Conservation (phyloP, 495 filamentous ascomycete species). For the Aspergillus avenaceus region DNA sequence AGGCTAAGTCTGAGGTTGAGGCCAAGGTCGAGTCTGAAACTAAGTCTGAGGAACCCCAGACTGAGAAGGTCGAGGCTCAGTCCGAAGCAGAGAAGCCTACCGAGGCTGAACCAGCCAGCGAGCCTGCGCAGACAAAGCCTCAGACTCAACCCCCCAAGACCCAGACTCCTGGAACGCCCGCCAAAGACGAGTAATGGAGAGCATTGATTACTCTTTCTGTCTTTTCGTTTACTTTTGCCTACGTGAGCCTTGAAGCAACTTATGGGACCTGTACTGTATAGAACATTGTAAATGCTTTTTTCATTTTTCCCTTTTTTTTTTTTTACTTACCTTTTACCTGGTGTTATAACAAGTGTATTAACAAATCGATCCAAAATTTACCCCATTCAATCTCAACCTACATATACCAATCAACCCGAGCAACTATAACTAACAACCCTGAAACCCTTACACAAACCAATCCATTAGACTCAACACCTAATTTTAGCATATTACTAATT, state of each 20-base stretch:
- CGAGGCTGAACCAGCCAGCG: not conserved
- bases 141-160: not conserved
- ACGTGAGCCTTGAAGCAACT: constrained; percentile 1
- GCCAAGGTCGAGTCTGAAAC: too few relatives aligned
- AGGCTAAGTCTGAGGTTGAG: too few relatives aligned
- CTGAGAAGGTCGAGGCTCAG: not conserved
- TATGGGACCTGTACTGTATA: constrained; percentile 1
- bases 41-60: too few relatives aligned
- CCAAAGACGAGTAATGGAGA: not conserved
- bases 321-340: not conserved
- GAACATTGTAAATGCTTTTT: not conserved
- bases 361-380: too few relatives aligned
- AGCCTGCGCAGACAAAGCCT: too few relatives aligned
- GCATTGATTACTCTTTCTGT: constrained; percentile 36
- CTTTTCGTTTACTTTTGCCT: not conserved
- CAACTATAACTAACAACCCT: too few relatives aligned
- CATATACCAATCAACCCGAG: too few relatives aligned
- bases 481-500: too few relatives aligned
- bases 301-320: not conserved
- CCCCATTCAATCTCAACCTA: too few relatives aligned
- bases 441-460: too few relatives aligned
- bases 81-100: constrained; percentile 19
- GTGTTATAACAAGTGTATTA: constrained; percentile 1
- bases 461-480: too few relatives aligned
- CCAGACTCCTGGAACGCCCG: not conserved